Percentiles rank a stretch among this genome's conserved stretches.
phyloP scores from a whole-genome alignment of 768 basidiomycete genomes.

The Mycena pura region DNA sequence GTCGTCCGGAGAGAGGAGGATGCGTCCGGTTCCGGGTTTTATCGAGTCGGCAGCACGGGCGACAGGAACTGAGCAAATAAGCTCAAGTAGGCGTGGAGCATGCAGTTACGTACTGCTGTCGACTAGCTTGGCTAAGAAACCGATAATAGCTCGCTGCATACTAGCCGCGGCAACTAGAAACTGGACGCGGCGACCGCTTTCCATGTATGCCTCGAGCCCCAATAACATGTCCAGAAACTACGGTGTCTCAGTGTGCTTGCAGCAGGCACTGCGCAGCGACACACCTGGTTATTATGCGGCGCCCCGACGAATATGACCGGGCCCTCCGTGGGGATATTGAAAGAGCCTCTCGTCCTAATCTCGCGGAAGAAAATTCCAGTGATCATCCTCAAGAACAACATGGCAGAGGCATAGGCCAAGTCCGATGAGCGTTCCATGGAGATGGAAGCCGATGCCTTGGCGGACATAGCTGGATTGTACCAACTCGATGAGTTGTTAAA shows the following conservation, averaged over 20 bases:
- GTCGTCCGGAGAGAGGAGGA: slow-evolving; percentile 77
- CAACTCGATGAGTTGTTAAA: too few species aligned
- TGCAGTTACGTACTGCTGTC: slow-evolving; percentile 57
- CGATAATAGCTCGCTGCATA: slow-evolving; percentile 80
- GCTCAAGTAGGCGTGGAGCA: neutral
- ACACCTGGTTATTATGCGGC: slow-evolving; percentile 90
- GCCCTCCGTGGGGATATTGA: slow-evolving; percentile 90
- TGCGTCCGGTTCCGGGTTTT: slow-evolving; percentile 72
- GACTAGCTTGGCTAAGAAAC: slow-evolving; percentile 83
- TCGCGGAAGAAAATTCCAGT: slow-evolving; percentile 97
- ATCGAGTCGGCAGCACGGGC: slow-evolving; percentile 89
- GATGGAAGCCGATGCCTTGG: neutral
- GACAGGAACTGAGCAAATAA: slow-evolving; percentile 65
- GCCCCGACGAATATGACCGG: slow-evolving; percentile 94
- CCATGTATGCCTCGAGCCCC: slow-evolving; percentile 83
- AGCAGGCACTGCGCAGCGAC: slow-evolving; percentile 16
- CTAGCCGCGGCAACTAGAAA: slow-evolving; percentile 92
- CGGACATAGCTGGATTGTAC: slow-evolving; percentile 1
- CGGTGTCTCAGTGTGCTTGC: slow-evolving; percentile 7
- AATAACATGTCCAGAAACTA: slow-evolving; percentile 93
- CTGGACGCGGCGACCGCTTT: slow-evolving; percentile 80
- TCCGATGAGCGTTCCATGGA: neutral
- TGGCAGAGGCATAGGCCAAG: slow-evolving; percentile 69
- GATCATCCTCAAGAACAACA: slow-evolving; percentile 85
- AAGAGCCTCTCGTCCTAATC: slow-evolving; percentile 91